These are phyloP conservation scores for Tolypocladium cylindrosporum DNA, from an alignment of 2,329 filamentous ascomycete genomes.

Conservation along the genomic window DNA sequence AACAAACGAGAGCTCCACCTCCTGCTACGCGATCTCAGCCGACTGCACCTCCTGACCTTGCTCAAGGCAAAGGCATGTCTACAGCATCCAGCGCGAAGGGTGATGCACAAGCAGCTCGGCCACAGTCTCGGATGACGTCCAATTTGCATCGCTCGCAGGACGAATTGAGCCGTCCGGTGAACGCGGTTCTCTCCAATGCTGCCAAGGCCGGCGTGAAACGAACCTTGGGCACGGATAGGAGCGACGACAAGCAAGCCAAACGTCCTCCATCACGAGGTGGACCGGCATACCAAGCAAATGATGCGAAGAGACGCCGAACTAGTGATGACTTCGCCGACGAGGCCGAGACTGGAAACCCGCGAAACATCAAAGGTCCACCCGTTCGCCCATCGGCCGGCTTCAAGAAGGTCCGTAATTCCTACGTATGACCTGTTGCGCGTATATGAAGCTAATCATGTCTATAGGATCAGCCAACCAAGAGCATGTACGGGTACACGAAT, in stretches of 20 bases:
- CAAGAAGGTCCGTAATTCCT: slow-evolving; percentile 49
- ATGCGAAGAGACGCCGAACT: slow-evolving; percentile 72
- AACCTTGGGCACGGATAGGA: slow-evolving; percentile 54
- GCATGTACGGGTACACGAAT: slow-evolving; percentile 52
- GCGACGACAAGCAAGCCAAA: slow-evolving; percentile 41
- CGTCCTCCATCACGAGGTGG: slow-evolving; percentile 35
- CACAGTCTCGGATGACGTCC: slow-evolving; percentile 49
- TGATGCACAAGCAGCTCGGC: slow-evolving; percentile 27
- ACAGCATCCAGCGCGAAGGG: slow-evolving; percentile 13
- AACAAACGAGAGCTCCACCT: slow-evolving; percentile 53
- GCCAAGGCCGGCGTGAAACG: slow-evolving; percentile 62
- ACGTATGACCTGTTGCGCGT: neutral
- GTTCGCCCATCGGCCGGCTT: slow-evolving; percentile 66
- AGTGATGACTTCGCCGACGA: slow-evolving; percentile 62
- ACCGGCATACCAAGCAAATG: slow-evolving; percentile 56
- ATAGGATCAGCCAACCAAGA: slow-evolving; percentile 52
- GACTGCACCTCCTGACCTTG: slow-evolving; percentile 39
- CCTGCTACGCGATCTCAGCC: slow-evolving; percentile 47
- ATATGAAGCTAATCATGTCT: slow-evolving; percentile 20
- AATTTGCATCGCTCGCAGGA: slow-evolving; percentile 43
- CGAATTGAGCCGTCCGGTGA: slow-evolving; percentile 51
- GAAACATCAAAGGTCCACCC: slow-evolving; percentile 66
- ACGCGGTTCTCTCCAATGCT: slow-evolving; percentile 46
- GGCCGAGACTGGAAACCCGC: slow-evolving; percentile 45
- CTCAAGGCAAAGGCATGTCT: slow-evolving; percentile 17